Percentiles rank a stretch among this genome's conserved stretches.
Conservation (phyloP, 495 filamentous ascomycete species). For the Aspergillus leporis region DNA sequence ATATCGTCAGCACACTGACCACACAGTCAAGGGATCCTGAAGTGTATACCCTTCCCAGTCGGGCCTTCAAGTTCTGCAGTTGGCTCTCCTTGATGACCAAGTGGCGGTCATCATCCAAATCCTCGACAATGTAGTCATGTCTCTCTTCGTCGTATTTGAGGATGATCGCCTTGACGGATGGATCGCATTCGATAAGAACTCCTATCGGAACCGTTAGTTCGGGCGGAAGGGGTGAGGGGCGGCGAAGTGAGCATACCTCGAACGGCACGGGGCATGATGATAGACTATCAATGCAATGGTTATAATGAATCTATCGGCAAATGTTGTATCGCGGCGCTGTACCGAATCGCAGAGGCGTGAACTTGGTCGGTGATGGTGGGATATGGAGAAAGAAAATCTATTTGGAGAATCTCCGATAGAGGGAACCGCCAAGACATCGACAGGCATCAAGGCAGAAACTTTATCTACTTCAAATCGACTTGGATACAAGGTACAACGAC, state of each 20-base stretch:
- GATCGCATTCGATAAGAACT: slow-evolving; percentile 75
- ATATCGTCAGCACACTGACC: slow-evolving; percentile 6
- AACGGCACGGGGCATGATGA: slow-evolving; percentile 50
- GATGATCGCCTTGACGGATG: slow-evolving; percentile 76
- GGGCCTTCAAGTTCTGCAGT: slow-evolving; percentile 58
- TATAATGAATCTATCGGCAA: not conserved
- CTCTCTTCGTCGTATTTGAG: slow-evolving; percentile 66
- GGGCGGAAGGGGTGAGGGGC: not conserved
- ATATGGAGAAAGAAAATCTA: not conserved
- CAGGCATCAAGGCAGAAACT: slow-evolving; percentile 12
- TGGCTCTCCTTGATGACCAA: slow-evolving; percentile 72
- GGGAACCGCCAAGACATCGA: not conserved
- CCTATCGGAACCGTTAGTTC: slow-evolving; percentile 40
- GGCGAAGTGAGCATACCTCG: slow-evolving; percentile 34
- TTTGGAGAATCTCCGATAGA: not conserved
- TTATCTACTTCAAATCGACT: not conserved
- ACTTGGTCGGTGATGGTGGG: not conserved
- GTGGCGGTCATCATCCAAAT: slow-evolving; percentile 68
- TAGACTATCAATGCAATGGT: not conserved
- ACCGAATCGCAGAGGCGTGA: not conserved
- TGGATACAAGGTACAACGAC: too few relatives aligned
- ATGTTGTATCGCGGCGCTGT: not conserved
- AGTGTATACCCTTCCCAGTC: slow-evolving; percentile 57
- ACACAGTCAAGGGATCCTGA: not conserved
- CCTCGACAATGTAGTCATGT: slow-evolving; percentile 74